Conservation (phyloP, 2,329 filamentous ascomycete genomes). For the Neonectria coccinea region DNA sequence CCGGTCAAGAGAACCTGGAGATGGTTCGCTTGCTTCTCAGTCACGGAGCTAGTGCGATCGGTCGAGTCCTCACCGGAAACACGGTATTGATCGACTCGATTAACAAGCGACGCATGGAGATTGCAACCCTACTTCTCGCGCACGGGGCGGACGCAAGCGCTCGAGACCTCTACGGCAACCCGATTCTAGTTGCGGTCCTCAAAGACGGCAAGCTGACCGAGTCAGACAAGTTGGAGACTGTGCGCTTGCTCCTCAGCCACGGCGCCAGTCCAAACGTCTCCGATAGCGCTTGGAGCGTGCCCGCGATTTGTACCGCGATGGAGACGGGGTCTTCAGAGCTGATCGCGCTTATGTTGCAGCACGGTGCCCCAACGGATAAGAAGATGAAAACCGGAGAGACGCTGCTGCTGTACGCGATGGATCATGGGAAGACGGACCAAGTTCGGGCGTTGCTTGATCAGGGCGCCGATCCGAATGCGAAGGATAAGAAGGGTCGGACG, state of each 20-base stretch:
- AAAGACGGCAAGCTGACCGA: constrained; percentile 42
- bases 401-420: constrained; percentile 48
- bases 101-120: constrained; percentile 47
- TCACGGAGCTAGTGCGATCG: constrained; percentile 49
- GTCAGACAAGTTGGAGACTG: constrained; percentile 43
- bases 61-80: constrained; percentile 46
- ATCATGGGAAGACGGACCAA: constrained; percentile 39
- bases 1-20: constrained; percentile 43
- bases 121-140: constrained; percentile 49
- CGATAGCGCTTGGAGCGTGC: constrained; percentile 38
- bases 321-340: constrained; percentile 43
- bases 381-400: constrained; percentile 48
- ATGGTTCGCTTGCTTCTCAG: constrained; percentile 51
- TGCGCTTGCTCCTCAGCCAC: constrained; percentile 49
- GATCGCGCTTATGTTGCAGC: constrained; percentile 44
- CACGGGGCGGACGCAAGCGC: constrained; percentile 50
- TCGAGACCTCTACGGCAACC: constrained; percentile 48
- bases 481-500: constrained; percentile 47
- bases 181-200: constrained; percentile 48
- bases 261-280: constrained; percentile 49
- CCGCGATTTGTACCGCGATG: constrained; percentile 44
- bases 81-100: constrained; percentile 51
- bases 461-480: constrained; percentile 50
- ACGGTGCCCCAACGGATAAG: constrained; percentile 45
- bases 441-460: constrained; percentile 45